Evolutionary conservation across 2,329 filamentous ascomycete genomes (phyloP), one percentile per base, ranked within the genome.

Genomic region (Epicoccum sorghinum): DNA sequence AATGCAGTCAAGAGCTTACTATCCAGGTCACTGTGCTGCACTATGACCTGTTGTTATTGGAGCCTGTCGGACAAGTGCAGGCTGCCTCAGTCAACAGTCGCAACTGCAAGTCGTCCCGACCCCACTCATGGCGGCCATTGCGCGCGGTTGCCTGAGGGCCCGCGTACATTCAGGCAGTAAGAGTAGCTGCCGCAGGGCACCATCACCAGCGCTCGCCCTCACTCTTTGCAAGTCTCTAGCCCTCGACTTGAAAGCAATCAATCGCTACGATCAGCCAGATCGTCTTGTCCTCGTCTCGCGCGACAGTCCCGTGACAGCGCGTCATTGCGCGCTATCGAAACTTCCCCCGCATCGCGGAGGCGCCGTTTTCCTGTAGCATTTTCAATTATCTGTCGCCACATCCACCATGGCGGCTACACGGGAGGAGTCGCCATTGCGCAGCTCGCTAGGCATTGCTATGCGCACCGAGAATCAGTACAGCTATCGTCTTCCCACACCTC

Each of bases 401-500:
- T 27, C 45, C 44, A 53, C 32, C 38, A 67, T 67, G 62, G 47
- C 58, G 32, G 44, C 59, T 22, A 44, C 55, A n/a, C 55, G 58
- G 40, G 70, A 71, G 45, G 67, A 73, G 45, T 40, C 60, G 13
- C 60, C 67, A 35, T 65, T 75, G 61, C 68, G 71, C 35, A 71
- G 72, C 50, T 59, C 52, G 13, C 43, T 61, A 7, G 52, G 53
- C 23, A 58, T 65, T 7, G 66, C 71, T 39, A 62, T 57, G 53
- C 66, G 67, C 38, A 64, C 44, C 22, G 67, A 71, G 12, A 62
- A 72, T 37, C 75, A 76, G 42, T 81, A 80, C 66, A 72, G 72
- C 12, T 79, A 76, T 60, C 75, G 78, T 10, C 70, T 81, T 1
- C 79, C 79, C 7, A 78, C 77, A 4, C 78, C 79, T 22, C 79